Evolutionary conservation across 2,329 filamentous ascomycete genomes (phyloP), one percentile per base, ranked within the genome.

Genomic region (Monosporascus sp.): DNA sequence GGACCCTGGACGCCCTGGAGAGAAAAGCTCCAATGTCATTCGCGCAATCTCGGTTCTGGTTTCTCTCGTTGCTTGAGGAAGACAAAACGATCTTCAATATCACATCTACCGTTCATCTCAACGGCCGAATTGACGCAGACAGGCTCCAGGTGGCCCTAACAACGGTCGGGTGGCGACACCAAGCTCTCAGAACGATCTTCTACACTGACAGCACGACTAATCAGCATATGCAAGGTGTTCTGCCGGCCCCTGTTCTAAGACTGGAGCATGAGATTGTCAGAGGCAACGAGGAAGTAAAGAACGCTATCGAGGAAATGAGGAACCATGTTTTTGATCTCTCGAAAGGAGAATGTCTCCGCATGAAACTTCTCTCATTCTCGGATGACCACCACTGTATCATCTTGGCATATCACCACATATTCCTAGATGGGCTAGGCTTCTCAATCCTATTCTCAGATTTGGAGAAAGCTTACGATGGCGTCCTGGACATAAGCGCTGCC

Each of bases 31-130:
- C 41, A 6, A 53, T 56, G 14, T 54, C 52, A 48, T 56, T 31
- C 9, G 38, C 24, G 3, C 55, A 56, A 37, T 52, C 49, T 2
- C 27, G 49, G 37, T 50, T 56, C 27, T 56, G 52, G 52, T 54
- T 54, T 37, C 20, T 52, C 14, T 19, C 19, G 11, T n/a, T 22
- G 1, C 45, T 49, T 7, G 14, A 52, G 5, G 43, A 54, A 22
- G 52, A 56, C 19, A 22, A 16, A 14, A 41, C 50, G 5, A 31
- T 46, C 2, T 50, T 50, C 26, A 56, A 53, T 40, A 20, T 50
- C 19, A 54, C 52, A 8, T 20, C 19, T 9, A 22, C 37, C 8
- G 38, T 44, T 8, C 11, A 37, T 7, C 19, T 56, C 14, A 45
- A 31, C 5, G 55, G 55, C 8, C 17, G 5, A 9, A 16, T 56